These are phyloP conservation scores for Amorphotheca resinae DNA, from an alignment of 495 filamentous ascomycete species.

Conservation along the genomic window DNA sequence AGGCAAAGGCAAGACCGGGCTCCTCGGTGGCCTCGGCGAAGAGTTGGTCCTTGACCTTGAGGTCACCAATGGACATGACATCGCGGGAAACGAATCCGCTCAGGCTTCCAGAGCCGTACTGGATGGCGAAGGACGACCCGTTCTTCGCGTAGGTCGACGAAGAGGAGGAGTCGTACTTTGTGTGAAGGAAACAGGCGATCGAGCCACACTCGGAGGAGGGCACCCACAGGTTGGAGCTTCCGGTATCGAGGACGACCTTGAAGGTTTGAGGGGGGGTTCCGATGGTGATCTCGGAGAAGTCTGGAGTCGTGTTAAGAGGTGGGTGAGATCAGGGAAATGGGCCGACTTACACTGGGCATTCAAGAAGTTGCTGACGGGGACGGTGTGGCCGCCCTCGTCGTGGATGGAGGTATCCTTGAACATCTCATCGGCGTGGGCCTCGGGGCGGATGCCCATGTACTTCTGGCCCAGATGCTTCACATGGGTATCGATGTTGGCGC, in stretches of 20 bases:
- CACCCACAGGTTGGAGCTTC: slow-evolving; percentile 99
- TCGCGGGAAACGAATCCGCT: slow-evolving; percentile 92
- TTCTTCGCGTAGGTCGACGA: slow-evolving; percentile 94
- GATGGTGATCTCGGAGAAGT: slow-evolving; percentile 92
- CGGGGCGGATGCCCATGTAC: slow-evolving; percentile 79
- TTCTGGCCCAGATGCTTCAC: slow-evolving; percentile 73
- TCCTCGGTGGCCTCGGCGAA: slow-evolving; percentile 94
- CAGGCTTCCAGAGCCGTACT: slow-evolving; percentile 89
- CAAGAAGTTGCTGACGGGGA: slow-evolving; percentile 93
- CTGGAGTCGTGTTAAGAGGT: slow-evolving; percentile 30
- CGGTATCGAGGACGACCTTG: slow-evolving; percentile 98
- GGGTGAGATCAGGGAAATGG: slow-evolving; percentile 7
- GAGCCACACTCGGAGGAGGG: slow-evolving; percentile 82
- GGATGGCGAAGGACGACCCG: slow-evolving; percentile 82
- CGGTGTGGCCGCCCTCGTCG: slow-evolving; percentile 53
- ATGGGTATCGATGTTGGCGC: slow-evolving; percentile 73
- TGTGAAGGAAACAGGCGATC: slow-evolving; percentile 96
- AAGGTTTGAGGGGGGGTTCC: slow-evolving; percentile 88
- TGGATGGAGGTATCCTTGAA: slow-evolving; percentile 66
- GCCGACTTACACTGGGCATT: slow-evolving; percentile 86
- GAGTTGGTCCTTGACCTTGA: slow-evolving; percentile 73
- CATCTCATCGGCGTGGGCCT: slow-evolving; percentile 55
- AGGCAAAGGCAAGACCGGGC: slow-evolving; percentile 94
- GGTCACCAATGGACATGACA: slow-evolving; percentile 71
- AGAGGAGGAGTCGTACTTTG: slow-evolving; percentile 82